Evolutionary conservation across 1,139 yeast species (phyloP).

Genomic region (Spathaspora sp.): DNA sequence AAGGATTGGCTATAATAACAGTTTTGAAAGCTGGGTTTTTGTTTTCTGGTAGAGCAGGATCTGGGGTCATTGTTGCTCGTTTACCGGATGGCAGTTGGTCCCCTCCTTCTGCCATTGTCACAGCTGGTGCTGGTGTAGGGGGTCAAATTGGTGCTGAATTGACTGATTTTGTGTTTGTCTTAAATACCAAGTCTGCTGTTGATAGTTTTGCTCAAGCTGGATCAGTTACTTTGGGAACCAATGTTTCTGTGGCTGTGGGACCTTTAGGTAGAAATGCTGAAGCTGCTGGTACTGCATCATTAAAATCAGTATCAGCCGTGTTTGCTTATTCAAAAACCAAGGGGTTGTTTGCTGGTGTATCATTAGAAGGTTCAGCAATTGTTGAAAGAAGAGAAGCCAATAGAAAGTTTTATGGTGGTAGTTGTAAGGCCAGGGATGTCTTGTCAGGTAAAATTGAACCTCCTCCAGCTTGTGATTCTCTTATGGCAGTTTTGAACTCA

Average conservation of each 20-base stretch:
- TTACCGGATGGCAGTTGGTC: constrained; percentile 96
- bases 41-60: constrained; percentile 96
- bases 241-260: constrained; percentile 96
- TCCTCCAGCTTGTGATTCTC: constrained; percentile 90
- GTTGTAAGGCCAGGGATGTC: constrained; percentile 81
- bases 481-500: constrained; percentile 82
- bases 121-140: constrained; percentile 99
- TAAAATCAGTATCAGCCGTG: constrained; percentile 85
- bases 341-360: constrained; percentile 96
- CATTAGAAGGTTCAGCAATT: constrained; percentile 93
- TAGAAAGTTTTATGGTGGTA: constrained; percentile 86
- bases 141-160: constrained; percentile 96
- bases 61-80: constrained; percentile 93
- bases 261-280: constrained; percentile 97
- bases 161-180: constrained; percentile 93
- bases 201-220: constrained; percentile 94
- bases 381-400: constrained; percentile 96
- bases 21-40: constrained; percentile 94
- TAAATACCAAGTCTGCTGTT: constrained; percentile 85
- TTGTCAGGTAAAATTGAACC: constrained; percentile 84
- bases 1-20: constrained; percentile 88
- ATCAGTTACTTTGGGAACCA: constrained; percentile 92
- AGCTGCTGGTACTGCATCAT: constrained; percentile 94
- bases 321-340: constrained; percentile 94
- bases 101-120: constrained; percentile 93